Evolutionary conservation across 2,329 filamentous ascomycete species (phyloP).

Genomic region (Fusarium begoniae): DNA sequence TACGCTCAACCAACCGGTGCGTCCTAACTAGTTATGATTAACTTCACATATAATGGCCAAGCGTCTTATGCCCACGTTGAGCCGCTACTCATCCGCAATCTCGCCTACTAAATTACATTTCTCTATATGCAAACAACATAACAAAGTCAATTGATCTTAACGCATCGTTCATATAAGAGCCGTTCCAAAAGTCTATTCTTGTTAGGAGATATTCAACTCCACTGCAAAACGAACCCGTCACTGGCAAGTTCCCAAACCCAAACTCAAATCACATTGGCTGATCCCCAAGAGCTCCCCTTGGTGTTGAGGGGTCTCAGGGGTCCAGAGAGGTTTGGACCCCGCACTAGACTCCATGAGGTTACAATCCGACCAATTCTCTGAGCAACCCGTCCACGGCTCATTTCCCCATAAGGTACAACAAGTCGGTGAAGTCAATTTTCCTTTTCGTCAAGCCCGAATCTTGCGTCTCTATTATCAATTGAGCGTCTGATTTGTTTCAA

Average conservation of each 20-base stretch:
- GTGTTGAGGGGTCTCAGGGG: conserved; percentile 39
- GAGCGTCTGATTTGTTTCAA: background rate
- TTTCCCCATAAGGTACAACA: conserved; percentile 39
- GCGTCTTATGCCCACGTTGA: background rate
- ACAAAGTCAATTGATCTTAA: background rate
- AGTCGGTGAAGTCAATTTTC: conserved; percentile 41
- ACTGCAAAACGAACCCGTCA: background rate
- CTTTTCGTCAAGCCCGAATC: background rate
- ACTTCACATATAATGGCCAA: background rate
- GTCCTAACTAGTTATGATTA: too few species aligned
- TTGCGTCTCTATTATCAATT: background rate
- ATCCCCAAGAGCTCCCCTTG: conserved; percentile 5
- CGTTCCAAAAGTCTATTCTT: background rate
- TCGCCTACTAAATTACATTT: conserved; percentile 14
- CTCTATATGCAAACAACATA: background rate
- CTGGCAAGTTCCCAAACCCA: background rate
- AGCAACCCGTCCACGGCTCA: conserved; percentile 26
- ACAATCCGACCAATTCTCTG: conserved; percentile 4
- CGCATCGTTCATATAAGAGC: accelerated
- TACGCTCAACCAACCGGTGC: accelerated
- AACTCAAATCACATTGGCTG: conserved; percentile 11
- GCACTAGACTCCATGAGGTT: conserved; percentile 40
- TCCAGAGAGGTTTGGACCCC: conserved; percentile 37
- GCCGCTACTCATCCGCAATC: background rate
- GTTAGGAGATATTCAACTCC: background rate